Percentiles rank a stretch among this genome's conserved stretches.
These are phyloP conservation scores for Uronychia binucleata DNA, from an alignment of 73 alveolate species.

Conservation along the genomic window DNA sequence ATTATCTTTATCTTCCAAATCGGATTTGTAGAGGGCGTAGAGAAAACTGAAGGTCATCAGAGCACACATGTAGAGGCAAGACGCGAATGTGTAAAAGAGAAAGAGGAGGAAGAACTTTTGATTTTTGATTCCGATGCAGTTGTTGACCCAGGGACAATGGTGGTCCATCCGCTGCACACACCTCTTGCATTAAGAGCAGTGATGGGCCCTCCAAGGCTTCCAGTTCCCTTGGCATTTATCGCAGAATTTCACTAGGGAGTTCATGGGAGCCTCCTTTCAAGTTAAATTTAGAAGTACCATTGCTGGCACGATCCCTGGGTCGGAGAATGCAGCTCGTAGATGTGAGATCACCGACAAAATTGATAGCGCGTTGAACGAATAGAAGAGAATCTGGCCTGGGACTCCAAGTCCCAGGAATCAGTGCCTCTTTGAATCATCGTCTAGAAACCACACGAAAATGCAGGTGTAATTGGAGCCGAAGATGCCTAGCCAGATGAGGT, in stretches of 20 bases:
- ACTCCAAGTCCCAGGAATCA: neutral
- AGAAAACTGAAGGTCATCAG: neutral
- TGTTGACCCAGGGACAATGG: slow-evolving; percentile 26
- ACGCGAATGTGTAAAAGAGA: neutral
- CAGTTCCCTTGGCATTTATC: slow-evolving; percentile 31
- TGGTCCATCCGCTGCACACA: slow-evolving; percentile 53
- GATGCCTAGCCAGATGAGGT: too few relatives aligned
- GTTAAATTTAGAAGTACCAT: too few relatives aligned
- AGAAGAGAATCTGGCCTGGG: neutral
- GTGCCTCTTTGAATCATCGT: too few relatives aligned
- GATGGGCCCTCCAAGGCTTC: slow-evolving; percentile 58
- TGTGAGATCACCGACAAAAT: neutral
- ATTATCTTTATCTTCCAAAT: neutral
- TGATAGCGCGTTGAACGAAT: neutral
- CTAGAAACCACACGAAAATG: too few relatives aligned
- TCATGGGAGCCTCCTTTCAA: too few relatives aligned
- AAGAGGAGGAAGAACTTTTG: slow-evolving; percentile 8
- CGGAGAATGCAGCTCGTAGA: neutral
- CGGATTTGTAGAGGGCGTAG: neutral
- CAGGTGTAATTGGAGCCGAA: too few relatives aligned
- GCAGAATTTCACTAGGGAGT: slow-evolving; percentile 28
- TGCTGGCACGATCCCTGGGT: neutral
- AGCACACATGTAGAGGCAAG: neutral
- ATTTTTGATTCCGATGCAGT: slow-evolving; percentile 28
- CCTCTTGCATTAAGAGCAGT: slow-evolving; percentile 49